Percentiles rank a stretch among this genome's conserved stretches.
Evolutionary conservation across 805 yeast species (phyloP).

Genomic region (Candida tammaniensis): DNA sequence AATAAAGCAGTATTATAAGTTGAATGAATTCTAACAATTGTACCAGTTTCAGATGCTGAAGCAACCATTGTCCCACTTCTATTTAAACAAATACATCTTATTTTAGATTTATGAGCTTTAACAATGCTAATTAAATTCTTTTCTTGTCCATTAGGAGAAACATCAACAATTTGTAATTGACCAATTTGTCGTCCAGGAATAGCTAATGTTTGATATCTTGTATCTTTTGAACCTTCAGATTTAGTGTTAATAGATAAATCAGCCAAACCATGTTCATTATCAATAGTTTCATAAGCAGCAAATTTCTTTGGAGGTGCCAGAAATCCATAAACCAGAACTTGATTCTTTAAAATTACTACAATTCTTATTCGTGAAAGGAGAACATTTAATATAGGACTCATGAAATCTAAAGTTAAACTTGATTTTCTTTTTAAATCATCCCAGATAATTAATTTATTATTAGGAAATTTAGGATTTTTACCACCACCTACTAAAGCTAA

Average conservation of each 20-base stretch:
- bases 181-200: conserved; percentile 77
- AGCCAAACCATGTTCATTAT: conserved; percentile 62
- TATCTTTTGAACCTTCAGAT: conserved; percentile 13
- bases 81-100: conserved; percentile 63
- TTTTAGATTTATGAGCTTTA: conserved; percentile 70
- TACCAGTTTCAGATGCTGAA: conserved; percentile 79
- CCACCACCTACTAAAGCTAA: conserved; percentile 92
- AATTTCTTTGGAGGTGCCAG: conserved; percentile 73
- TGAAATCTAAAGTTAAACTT: conserved; percentile 71
- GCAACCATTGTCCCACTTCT: conserved; percentile 68
- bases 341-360: conserved; percentile 65
- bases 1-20: conserved; percentile 64
- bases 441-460: conserved; percentile 83
- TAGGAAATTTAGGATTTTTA: conserved; percentile 69
- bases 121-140: conserved; percentile 64
- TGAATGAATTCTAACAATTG: conserved; percentile 72
- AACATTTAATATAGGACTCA: conserved; percentile 71
- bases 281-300: conserved; percentile 61
- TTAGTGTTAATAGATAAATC: conserved; percentile 41
- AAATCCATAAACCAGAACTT: conserved; percentile 75
- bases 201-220: conserved; percentile 54
- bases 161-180: conserved; percentile 76
- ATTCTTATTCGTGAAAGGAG: conserved; percentile 73
- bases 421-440: conserved; percentile 81
- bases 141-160: conserved; percentile 62